These are phyloP conservation scores for Coemansia sp. DNA, from an alignment of 192 early-diverging fungal species.

Conservation along the genomic window DNA sequence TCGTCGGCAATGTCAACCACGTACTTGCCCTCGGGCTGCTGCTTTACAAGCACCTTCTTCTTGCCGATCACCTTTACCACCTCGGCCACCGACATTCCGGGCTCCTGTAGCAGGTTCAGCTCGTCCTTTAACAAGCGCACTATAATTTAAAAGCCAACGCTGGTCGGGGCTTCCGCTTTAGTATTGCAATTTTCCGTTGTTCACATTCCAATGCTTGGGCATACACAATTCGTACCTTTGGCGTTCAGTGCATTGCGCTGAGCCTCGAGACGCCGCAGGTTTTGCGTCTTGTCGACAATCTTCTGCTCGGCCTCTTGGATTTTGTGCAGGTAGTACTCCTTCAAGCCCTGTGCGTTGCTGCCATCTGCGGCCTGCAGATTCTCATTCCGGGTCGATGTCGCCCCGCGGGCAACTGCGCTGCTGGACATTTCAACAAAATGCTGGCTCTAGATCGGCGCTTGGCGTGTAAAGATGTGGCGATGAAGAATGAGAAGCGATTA, in stretches of 20 bases:
- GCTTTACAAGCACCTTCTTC: constrained; percentile 87
- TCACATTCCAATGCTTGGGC: no score
- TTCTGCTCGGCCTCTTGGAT: constrained; percentile 85
- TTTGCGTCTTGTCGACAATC: constrained; percentile 87
- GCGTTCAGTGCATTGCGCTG: constrained; percentile 97
- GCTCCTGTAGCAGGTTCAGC: constrained; percentile 94
- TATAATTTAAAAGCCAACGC: constrained; percentile 22
- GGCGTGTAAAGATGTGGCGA: neutral
- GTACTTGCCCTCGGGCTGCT: constrained; percentile 96
- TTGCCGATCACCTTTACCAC: constrained; percentile 99
- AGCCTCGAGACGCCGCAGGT: constrained; percentile 95
- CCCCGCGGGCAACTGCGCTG: constrained; percentile 28
- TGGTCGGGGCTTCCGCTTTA: no score
- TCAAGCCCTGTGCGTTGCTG: constrained; percentile 44
- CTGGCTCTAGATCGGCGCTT: neutral
- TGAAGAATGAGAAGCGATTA: neutral
- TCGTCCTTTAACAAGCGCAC: constrained; percentile 95
- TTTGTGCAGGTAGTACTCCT: constrained; percentile 70
- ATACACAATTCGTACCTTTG: constrained; percentile 60
- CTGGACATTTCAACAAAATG: constrained; percentile 27
- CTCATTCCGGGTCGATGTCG: constrained; percentile 5
- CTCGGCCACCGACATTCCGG: constrained; percentile 93
- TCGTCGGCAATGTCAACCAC: constrained; percentile 92
- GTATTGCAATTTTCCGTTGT: no score
- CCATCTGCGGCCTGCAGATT: constrained; percentile 4